Evolutionary conservation across 2,329 filamentous ascomycete genomes (phyloP).

Genomic region (Colletotrichum spinosum): DNA sequence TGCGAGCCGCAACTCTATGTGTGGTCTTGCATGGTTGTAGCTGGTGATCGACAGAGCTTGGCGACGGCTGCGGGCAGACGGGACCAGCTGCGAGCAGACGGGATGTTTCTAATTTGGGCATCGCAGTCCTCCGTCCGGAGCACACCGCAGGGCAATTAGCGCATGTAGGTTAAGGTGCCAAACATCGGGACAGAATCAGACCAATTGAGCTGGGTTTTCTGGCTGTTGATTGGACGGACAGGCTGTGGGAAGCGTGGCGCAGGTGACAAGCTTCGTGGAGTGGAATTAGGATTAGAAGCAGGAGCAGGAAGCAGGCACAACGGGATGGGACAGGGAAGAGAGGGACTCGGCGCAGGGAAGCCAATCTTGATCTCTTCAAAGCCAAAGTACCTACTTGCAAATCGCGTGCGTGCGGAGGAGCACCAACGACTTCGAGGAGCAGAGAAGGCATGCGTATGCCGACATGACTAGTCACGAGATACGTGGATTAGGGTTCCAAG

Average conservation of each 20-base stretch:
- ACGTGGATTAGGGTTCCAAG: no score
- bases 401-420: background rate
- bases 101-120: background rate
- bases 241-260: constrained; percentile 20
- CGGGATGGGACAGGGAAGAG: background rate
- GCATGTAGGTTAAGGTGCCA: background rate
- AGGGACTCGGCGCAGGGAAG: constrained; percentile 6
- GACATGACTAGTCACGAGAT: no score
- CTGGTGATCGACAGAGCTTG: no score
- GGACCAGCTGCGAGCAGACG: constrained; percentile 1
- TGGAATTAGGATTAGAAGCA: background rate
- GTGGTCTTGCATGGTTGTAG: no score
- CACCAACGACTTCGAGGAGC: background rate
- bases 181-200: constrained; percentile 10
- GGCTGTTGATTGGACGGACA: constrained; percentile 16
- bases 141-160: no score
- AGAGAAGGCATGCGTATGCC: no score
- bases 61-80: background rate
- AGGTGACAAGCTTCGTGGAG: constrained; percentile 14
- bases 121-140: no score
- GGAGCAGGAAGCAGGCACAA: background rate
- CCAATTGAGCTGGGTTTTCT: background rate
- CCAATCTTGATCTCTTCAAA: constrained; percentile 11
- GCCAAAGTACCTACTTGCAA: background rate
- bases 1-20: background rate